These are phyloP conservation scores for Myxozyma neglecta DNA, from an alignment of 805 yeast species.

Conservation along the genomic window DNA sequence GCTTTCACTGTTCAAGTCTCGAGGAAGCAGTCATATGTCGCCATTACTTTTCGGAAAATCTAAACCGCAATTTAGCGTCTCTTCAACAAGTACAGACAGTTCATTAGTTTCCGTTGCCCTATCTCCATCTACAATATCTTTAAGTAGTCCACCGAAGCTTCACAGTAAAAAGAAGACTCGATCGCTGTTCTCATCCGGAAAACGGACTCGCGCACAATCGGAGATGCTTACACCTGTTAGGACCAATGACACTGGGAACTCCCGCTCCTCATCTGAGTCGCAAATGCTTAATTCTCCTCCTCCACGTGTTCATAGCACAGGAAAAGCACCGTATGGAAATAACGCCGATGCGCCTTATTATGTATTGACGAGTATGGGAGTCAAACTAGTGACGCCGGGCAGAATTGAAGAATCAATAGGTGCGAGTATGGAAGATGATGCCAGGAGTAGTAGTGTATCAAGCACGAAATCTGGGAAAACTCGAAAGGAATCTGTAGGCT, in stretches of 20 bases:
- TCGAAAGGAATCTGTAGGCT: not conserved
- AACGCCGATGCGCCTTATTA: conserved; percentile 19
- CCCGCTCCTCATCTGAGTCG: conserved; percentile 10
- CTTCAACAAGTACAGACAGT: not conserved
- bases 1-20: not conserved
- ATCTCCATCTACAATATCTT: not conserved
- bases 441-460: not conserved
- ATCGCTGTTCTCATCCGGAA: not conserved
- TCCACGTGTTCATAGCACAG: not conserved
- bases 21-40: not conserved
- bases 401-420: not conserved
- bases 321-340: conserved; percentile 17
- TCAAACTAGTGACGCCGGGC: conserved; percentile 18
- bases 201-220: conserved; percentile 1
- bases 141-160: not conserved
- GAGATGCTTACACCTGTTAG: not conserved
- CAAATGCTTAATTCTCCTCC: not conserved
- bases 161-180: not conserved
- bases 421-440: not conserved
- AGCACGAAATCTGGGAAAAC: not conserved
- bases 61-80: not conserved
- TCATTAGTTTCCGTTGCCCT: not conserved
- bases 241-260: not conserved
- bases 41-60: not conserved
- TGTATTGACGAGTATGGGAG: conserved; percentile 23